A percentile compares a stretch with the other conserved stretches of the same genome.
These are phyloP conservation scores for Knufia fluminis DNA, from an alignment of 2,329 filamentous ascomycete genomes.

Conservation along the genomic window DNA sequence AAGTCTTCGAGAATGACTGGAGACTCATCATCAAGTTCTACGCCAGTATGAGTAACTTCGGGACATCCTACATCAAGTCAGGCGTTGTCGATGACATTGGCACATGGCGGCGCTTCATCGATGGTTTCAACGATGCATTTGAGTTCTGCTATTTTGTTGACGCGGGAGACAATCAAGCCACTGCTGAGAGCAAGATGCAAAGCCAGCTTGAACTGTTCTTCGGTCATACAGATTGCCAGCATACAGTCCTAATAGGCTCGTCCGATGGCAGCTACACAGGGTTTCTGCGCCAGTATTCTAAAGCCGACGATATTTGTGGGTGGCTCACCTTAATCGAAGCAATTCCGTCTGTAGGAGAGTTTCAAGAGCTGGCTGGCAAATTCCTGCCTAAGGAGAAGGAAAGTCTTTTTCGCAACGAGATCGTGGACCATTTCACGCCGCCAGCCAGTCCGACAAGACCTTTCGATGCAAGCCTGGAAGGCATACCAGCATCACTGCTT, in stretches of 20 bases:
- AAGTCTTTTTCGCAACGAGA: slow-evolving; percentile 34
- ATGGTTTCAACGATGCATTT: slow-evolving; percentile 35
- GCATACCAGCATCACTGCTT: not conserved
- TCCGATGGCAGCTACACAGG: slow-evolving; percentile 36
- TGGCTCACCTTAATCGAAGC: slow-evolving; percentile 27
- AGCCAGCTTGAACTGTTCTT: slow-evolving; percentile 26
- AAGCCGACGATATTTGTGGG: slow-evolving; percentile 18
- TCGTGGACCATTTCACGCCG: not conserved
- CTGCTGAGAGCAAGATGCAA: slow-evolving; percentile 35
- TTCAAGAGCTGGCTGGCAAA: slow-evolving; percentile 18
- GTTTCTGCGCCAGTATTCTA: slow-evolving; percentile 28
- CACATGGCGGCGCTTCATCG: slow-evolving; percentile 29
- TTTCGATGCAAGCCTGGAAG: not conserved
- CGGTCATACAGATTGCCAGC: slow-evolving; percentile 31
- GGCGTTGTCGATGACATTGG: slow-evolving; percentile 22
- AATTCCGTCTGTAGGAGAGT: slow-evolving; percentile 30
- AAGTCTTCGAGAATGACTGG: slow-evolving; percentile 21
- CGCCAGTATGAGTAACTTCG: slow-evolving; percentile 31
- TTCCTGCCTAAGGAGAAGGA: slow-evolving; percentile 35
- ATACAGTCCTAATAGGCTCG: slow-evolving; percentile 33
- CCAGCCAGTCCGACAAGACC: not conserved
- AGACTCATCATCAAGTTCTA: slow-evolving; percentile 30
- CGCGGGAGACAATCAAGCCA: slow-evolving; percentile 36
- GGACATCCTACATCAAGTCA: slow-evolving; percentile 27
- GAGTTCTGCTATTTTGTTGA: slow-evolving; percentile 33